A percentile compares a stretch with the other conserved stretches of the same genome.
phyloP scores from a whole-genome alignment of 2,329 filamentous ascomycete species.

The Aureobasidium leucospermi region DNA sequence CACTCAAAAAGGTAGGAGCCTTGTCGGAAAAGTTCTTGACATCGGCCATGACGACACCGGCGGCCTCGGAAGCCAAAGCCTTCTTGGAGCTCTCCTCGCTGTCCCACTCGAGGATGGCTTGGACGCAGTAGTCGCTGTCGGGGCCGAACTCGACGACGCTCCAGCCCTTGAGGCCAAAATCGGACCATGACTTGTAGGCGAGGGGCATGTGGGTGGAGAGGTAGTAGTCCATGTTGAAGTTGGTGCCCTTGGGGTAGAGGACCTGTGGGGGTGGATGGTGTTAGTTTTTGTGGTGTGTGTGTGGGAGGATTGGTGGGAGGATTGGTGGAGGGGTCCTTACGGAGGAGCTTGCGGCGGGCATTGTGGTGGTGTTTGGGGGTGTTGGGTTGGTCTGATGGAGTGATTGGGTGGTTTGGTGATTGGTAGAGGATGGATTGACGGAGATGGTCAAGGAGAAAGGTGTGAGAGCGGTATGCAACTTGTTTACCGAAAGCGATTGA shows the following conservation, averaged over 20 bases:
- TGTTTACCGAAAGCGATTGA: background rate
- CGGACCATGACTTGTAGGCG: conserved; percentile 26
- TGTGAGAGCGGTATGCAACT: background rate
- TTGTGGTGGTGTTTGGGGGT: conserved; percentile 13
- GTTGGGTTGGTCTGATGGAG: background rate
- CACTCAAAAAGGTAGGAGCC: conserved; percentile 26
- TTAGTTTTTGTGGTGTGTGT: background rate
- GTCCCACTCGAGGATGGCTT: conserved; percentile 28
- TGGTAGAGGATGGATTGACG: background rate
- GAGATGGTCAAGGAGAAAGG: background rate
- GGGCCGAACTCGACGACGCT: conserved; percentile 26
- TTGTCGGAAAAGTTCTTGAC: conserved; percentile 31
- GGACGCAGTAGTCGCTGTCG: conserved; percentile 26
- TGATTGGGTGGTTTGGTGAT: background rate
- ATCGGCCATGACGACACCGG: conserved; percentile 25
- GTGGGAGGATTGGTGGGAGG: background rate
- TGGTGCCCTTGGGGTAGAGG: conserved; percentile 29
- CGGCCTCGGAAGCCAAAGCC: conserved; percentile 19
- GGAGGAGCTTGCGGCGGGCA: conserved; percentile 15
- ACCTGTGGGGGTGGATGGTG: conserved; percentile 15
- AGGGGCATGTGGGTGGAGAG: conserved; percentile 32
- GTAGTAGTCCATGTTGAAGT: conserved; percentile 35
- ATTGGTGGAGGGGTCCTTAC: background rate
- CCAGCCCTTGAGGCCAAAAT: conserved; percentile 27
- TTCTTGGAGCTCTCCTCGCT: conserved; percentile 23